Percentiles rank a stretch among this genome's conserved stretches.
These are phyloP conservation scores for Echinochloa phyllopogon DNA, from an alignment of 176 grass and related monocot species.

Conservation along the genomic window DNA sequence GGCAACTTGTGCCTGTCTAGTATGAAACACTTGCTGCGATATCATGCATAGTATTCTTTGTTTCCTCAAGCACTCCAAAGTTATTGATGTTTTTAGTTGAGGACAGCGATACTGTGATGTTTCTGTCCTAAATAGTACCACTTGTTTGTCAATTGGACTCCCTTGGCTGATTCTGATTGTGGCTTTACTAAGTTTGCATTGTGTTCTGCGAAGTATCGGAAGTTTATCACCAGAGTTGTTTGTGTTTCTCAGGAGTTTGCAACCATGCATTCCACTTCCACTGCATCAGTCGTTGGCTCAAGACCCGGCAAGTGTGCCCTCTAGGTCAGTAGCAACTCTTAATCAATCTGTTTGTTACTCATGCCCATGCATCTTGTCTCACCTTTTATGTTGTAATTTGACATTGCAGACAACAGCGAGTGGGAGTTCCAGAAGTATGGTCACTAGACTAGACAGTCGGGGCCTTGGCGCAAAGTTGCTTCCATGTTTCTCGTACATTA, in stretches of 20 bases:
- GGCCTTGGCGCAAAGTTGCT: neutral
- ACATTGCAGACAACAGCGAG: slow-evolving; percentile 90
- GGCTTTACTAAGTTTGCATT: too few species aligned
- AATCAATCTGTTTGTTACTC: slow-evolving; percentile 29
- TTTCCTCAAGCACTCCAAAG: neutral
- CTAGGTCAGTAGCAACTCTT: slow-evolving; percentile 54
- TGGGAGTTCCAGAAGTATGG: slow-evolving; percentile 99
- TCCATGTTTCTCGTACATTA: slow-evolving; percentile 14
- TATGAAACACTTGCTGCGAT: neutral
- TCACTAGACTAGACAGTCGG: slow-evolving; percentile 66
- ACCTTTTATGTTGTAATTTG: neutral
- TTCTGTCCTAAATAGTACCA: neutral
- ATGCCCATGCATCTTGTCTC: neutral
- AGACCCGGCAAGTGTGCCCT: slow-evolving; percentile 99
- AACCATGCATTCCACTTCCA: slow-evolving; percentile 99
- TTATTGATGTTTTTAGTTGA: neutral
- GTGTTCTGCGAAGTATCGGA: neutral
- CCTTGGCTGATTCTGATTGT: neutral
- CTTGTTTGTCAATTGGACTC: slow-evolving; percentile 7
- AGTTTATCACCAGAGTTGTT: neutral
- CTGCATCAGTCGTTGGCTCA: slow-evolving; percentile 98
- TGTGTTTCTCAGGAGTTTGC: slow-evolving; percentile 73
- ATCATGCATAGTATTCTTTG: neutral
- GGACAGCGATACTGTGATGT: neutral
- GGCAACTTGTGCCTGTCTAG: neutral